Evolutionary conservation across 1,284 basidiomycete genomes (phyloP).

Genomic region (Polyporus tsugae): DNA sequence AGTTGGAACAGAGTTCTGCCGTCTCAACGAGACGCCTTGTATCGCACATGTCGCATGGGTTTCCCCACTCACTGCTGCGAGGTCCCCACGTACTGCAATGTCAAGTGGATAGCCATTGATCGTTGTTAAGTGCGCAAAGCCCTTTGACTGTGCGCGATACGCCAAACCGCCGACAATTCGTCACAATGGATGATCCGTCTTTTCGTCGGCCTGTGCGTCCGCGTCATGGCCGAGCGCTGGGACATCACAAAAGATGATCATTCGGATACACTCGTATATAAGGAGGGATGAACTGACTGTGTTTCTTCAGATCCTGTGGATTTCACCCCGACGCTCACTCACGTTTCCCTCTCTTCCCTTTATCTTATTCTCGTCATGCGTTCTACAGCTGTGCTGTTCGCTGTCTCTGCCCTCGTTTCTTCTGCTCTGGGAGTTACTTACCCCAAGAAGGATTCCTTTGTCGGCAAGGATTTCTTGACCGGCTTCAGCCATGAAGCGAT

Average conservation of each 20-base stretch:
- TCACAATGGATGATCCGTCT: conserved; percentile 26
- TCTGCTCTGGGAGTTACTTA: conserved; percentile 48
- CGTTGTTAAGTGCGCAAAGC: conserved; percentile 16
- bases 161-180: conserved; percentile 15
- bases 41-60: neutral
- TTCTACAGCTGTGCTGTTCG: conserved; percentile 33
- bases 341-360: neutral
- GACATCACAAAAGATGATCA: conserved; percentile 7
- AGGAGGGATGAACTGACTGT: conserved; percentile 11
- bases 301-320: conserved; percentile 32
- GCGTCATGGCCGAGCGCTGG: conserved; percentile 14
- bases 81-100: conserved; percentile 3
- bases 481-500: conserved; percentile 60
- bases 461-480: conserved; percentile 58
- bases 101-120: conserved; percentile 16
- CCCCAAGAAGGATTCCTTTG: conserved; percentile 51
- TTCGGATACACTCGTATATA: conserved; percentile 19
- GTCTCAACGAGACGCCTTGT: neutral
- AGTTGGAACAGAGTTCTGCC: neutral
- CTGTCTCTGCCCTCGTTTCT: conserved; percentile 33
- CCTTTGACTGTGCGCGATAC: conserved; percentile 5
- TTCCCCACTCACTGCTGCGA: neutral
- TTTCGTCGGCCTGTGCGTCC: conserved; percentile 1
- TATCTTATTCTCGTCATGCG: conserved; percentile 32
- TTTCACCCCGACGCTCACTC: conserved; percentile 22